These are phyloP conservation scores for Hevea brasiliensis DNA, from an alignment of 345 rosid genomes.

Conservation along the genomic window DNA sequence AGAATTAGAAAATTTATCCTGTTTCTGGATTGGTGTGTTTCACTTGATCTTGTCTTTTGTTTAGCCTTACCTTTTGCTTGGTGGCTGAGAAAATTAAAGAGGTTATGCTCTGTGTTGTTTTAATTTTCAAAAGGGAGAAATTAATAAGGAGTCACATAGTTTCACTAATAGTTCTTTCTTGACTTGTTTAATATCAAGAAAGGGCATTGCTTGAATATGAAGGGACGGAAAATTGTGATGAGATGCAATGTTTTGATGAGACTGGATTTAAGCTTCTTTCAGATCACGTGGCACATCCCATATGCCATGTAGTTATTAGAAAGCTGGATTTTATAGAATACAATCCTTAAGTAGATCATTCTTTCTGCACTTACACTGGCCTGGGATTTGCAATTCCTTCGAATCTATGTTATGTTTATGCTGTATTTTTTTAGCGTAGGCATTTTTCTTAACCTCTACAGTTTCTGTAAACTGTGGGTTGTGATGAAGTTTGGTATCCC, in stretches of 20 bases:
- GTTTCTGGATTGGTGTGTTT: neutral
- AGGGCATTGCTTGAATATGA: neutral
- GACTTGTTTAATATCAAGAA: neutral
- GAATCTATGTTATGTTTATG: neutral
- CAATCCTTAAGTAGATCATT: neutral
- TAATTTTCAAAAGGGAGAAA: neutral
- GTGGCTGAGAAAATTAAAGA: neutral
- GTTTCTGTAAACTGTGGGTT: neutral
- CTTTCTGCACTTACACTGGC: neutral
- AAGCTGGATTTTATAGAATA: neutral
- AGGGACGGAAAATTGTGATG: neutral
- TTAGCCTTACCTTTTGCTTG: neutral
- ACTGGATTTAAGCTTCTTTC: neutral
- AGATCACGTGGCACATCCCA: neutral
- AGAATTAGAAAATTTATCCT: neutral
- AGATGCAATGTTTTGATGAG: neutral
- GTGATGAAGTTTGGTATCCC: neutral
- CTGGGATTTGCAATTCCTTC: neutral
- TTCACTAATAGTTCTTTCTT: neutral
- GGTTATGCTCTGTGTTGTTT: neutral
- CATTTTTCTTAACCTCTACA: neutral
- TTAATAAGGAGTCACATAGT: neutral
- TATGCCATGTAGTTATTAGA: neutral
- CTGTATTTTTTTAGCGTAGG: neutral
- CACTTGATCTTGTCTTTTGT: neutral